These are phyloP conservation scores for Nicotiana undulata DNA, from an alignment of 257 asterid genomes.

Conservation along the genomic window DNA sequence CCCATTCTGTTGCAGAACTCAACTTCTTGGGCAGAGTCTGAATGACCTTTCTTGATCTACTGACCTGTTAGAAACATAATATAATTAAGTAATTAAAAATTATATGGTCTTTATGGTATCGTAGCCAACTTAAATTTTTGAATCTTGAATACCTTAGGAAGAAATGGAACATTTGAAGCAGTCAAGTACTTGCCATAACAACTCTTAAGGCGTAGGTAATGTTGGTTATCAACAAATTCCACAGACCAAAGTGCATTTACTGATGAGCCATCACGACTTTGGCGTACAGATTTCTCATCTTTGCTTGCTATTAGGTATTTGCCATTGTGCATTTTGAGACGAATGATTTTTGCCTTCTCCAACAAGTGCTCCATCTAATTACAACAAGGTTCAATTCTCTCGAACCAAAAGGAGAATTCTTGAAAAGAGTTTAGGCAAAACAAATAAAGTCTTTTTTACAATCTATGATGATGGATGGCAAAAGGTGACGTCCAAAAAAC, in stretches of 20 bases:
- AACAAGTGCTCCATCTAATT: constrained; percentile 63
- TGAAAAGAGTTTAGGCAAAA: neutral
- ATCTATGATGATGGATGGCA: neutral
- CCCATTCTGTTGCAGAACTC: constrained; percentile 73
- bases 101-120: too few species aligned
- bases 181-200: constrained; percentile 60
- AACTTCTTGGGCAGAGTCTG: constrained; percentile 51
- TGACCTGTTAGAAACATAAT: constrained; percentile 26
- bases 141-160: constrained; percentile 34
- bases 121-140: neutral
- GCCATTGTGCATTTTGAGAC: constrained; percentile 66
- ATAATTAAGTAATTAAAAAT: neutral
- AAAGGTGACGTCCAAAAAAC: neutral
- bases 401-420: neutral
- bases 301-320: constrained; percentile 61
- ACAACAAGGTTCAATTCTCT: neutral
- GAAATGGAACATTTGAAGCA: constrained; percentile 53
- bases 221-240: constrained; percentile 48
- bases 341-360: constrained; percentile 48
- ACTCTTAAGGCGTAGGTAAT: constrained; percentile 56
- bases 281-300: constrained; percentile 54
- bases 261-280: constrained; percentile 46
- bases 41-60: constrained; percentile 24
- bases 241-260: constrained; percentile 54
- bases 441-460: too few species aligned